Conservation (phyloP, 106 monocot genomes). For the Agapanthus africanus region DNA sequence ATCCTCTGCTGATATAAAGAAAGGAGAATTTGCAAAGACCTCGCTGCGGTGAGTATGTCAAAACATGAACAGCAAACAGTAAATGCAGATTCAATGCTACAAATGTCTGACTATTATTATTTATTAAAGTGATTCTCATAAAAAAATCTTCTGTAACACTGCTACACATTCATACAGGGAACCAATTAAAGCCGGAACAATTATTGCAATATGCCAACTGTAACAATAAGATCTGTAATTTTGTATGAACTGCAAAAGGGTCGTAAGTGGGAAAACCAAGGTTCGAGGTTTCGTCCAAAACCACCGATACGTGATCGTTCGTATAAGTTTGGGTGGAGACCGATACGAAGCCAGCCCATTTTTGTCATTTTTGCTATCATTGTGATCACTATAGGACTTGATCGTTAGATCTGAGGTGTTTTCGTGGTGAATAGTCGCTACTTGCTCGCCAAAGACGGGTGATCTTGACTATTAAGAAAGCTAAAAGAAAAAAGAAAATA, state of each 20-base stretch:
- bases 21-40: conserved; percentile 93
- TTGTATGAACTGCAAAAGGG: background rate
- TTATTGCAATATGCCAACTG: background rate
- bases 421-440: too few relatives aligned
- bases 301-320: too few relatives aligned
- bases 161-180: too few relatives aligned
- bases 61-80: conserved; percentile 8
- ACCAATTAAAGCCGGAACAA: background rate
- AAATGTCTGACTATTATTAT: background rate
- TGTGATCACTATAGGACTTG: too few relatives aligned
- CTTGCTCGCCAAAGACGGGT: too few relatives aligned
- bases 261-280: background rate
- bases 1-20: conserved; percentile 96
- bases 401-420: too few relatives aligned
- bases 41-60: conserved; percentile 40
- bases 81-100: background rate
- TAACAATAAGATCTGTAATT: background rate
- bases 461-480: too few relatives aligned
- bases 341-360: too few relatives aligned
- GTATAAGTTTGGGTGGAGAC: too few relatives aligned
- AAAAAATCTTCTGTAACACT: background rate
- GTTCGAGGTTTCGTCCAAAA: too few relatives aligned
- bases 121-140: background rate
- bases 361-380: too few relatives aligned
- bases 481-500: too few relatives aligned